Evolutionary conservation across 306 rosid genomes (phyloP).

Genomic region (Vicia sativa): DNA sequence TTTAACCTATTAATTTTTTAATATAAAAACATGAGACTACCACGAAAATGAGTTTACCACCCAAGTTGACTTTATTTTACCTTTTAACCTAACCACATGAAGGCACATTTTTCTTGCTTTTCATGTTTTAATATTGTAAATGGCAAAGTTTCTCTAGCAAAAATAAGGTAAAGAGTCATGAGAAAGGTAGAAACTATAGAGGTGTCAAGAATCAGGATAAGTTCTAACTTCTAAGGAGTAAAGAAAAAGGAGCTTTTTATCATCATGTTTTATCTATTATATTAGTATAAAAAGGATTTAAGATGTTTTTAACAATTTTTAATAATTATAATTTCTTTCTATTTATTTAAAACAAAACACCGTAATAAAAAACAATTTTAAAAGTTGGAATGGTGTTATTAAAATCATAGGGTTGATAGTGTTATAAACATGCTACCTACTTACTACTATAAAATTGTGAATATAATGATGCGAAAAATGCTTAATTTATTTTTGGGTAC

Average conservation of each 20-base stretch:
- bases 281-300: not conserved
- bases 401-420: too few species aligned
- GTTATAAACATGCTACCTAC: too few species aligned
- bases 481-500: too few species aligned
- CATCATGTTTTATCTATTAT: constrained; percentile 15
- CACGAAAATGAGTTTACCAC: not conserved
- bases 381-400: too few species aligned
- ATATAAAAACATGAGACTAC: not conserved
- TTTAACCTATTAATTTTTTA: too few species aligned
- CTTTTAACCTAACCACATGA: constrained; percentile 26
- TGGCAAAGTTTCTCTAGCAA: constrained; percentile 16
- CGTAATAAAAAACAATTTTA: too few species aligned
- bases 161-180: constrained; percentile 15
- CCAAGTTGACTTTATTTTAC: not conserved
- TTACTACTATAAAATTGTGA: too few species aligned
- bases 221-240: not conserved
- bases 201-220: constrained; percentile 14
- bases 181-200: not conserved
- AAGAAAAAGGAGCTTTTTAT: not conserved
- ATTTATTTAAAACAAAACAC: too few species aligned
- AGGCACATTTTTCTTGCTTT: not conserved
- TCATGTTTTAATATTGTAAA: not conserved
- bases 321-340: too few species aligned
- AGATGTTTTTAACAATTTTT: too few species aligned
- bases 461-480: too few species aligned